Base-by-base conservation (phyloP, 2,329 filamentous ascomycete species). In the Cadophora luteo-olivacea region DNA sequence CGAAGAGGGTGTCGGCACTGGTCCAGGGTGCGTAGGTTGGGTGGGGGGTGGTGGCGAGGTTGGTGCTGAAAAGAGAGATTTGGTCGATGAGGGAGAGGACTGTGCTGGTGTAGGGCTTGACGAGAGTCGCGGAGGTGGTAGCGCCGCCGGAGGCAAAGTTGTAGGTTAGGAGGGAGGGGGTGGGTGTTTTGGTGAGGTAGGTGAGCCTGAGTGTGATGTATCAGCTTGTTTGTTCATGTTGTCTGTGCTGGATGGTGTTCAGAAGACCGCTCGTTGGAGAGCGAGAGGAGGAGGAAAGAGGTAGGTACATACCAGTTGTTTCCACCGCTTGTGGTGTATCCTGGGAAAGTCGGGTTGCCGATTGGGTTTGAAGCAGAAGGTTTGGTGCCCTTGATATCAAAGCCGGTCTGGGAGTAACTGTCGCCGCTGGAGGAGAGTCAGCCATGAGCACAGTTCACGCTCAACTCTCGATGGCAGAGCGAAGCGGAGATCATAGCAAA, bases 111-210 rank as follows among this genome's bases (percentile, higher is more conserved):
- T 68, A 70, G 1, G 70, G 67, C 22, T 66, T 69, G 4, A 80
- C 77, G 29, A 80, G 73, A 2, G 71, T 68, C 7, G 75, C 71
- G 64, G 78, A 74, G 36, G 78, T 76, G 12, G 77, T 79, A 4
- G 79, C 78, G 36, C 78, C 78, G 14, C 77, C 82, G 68, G 84
- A 49, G 19, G 45, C 83, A 9, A 85, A 73, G 70, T 86, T 84
- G 76, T 84, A 83, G 0, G 82, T 83, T 64, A 82, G 76, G n/a
- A 85, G 66, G 66, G 78, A 80, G n/a, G 75, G 67, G 67, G 82
- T 82, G 75, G 80, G 80, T 3, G 73, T 75, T 12, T 76, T 75
- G 1, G 81, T 79, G 11, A 83, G 72, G 75, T 79, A 84, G 58
- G 80, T 84, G 25, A 86, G 79, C 45, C 45, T 49, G n/a, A 12